Evolutionary conservation across 257 asterid species (phyloP).

Genomic region (Salvia rosmarinus): DNA sequence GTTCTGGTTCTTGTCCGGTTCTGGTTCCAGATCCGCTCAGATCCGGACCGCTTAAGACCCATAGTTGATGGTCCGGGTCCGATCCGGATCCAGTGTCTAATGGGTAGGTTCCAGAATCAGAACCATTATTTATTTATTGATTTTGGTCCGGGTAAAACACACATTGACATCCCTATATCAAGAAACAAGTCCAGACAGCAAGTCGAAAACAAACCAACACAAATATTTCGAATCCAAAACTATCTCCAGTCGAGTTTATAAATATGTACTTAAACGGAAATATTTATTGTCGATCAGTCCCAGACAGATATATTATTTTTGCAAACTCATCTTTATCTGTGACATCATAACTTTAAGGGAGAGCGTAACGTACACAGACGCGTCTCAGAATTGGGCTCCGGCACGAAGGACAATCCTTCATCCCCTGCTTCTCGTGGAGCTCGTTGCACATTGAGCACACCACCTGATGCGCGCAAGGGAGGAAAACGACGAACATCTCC

Average conservation of each 20-base stretch:
- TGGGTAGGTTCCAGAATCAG: too few species aligned
- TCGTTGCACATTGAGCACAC: slow-evolving; percentile 85
- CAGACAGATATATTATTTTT: slow-evolving; percentile 45
- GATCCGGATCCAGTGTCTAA: too few species aligned
- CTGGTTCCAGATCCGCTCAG: too few species aligned
- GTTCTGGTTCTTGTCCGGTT: too few species aligned
- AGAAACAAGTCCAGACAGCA: neutral
- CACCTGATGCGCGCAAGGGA: slow-evolving; percentile 97
- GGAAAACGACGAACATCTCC: slow-evolving; percentile 93
- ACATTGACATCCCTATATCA: too few species aligned
- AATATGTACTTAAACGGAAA: slow-evolving; percentile 14
- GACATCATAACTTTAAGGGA: slow-evolving; percentile 44
- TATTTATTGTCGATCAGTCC: slow-evolving; percentile 46
- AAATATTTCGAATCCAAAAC: neutral
- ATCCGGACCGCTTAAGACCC: too few species aligned
- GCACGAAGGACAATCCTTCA: slow-evolving; percentile 99
- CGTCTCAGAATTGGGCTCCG: slow-evolving; percentile 84
- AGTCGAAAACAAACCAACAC: neutral
- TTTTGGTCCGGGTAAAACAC: too few species aligned
- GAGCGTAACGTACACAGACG: slow-evolving; percentile 75
- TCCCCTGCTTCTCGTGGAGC: slow-evolving; percentile 93
- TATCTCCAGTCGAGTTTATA: slow-evolving; percentile 10
- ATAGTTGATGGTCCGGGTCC: too few species aligned
- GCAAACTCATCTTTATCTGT: slow-evolving; percentile 29
- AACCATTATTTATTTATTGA: too few species aligned